Base-by-base conservation (phyloP, 257 asterid genomes). In the Lantana camara region DNA sequence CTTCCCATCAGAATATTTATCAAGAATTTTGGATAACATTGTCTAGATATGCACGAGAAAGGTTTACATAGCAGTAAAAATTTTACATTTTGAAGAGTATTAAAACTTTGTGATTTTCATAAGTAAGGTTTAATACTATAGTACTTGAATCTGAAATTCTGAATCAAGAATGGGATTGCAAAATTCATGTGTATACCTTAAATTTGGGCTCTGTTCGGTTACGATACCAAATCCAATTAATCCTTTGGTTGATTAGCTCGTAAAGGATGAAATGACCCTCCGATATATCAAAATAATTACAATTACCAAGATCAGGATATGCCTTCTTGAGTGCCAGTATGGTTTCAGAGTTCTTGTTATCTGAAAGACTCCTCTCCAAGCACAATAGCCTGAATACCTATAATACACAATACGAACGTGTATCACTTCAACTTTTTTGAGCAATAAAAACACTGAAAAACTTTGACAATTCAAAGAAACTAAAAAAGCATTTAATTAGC, bases 151-250 rank as follows among this genome's bases (percentile, higher is more conserved):
- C n/a, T 62, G n/a, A n/a, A n/a, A n/a, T n/a, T n/a, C n/a, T n/a
- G n/a, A 44, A 46, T 45, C 30, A 10, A 30, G 10, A 50, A 44
- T 53, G 34, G 48, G 30, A 29, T 9, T 63, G 19, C 21, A 68
- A 23, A 42, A 42, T 9, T 9, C 9, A 16, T 3, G 17, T 10
- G 7, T 41, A 30, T 73, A 87, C 97, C 97, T 87, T 71, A 32
- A 80, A 77, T 44, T 57, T 65, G 57, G 91, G 97, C 67, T 87
- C 95, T 9, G 82, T 86, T 52, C 85, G 95, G 80, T 85, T 87
- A 64, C 64, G 72, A 64, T 87, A 90, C 97, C 97, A 90, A 74
- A 90, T 81, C 97, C 97, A 90, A 46, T 87, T 90, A 58, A 87
- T 66, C 60, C 89, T 75, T 56, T 66, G 71, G 79, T 83, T 75